Percentiles rank a stretch among this genome's conserved stretches.
Conservation (phyloP, 176 grass and related monocot genomes). For the Oryza meyeriana region DNA sequence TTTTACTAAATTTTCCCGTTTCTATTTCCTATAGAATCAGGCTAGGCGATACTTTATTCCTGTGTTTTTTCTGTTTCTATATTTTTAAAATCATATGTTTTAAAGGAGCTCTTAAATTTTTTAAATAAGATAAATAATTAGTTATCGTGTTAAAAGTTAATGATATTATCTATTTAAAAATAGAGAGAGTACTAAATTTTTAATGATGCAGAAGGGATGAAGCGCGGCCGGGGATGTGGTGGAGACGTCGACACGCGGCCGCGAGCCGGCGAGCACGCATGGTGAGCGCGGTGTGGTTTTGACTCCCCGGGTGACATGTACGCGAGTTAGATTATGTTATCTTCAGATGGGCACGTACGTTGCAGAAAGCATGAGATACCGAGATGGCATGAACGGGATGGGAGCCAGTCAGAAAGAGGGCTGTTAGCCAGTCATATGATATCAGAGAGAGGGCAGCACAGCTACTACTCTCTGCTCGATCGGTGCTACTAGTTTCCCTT, state of each 20-base stretch:
- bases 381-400: neutral
- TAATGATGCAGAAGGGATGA: neutral
- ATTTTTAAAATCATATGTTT: too few species aligned
- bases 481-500: too few species aligned
- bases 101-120: too few species aligned
- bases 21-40: too few species aligned
- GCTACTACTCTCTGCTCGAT: neutral
- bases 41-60: too few species aligned
- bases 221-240: neutral
- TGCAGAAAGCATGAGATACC: neutral
- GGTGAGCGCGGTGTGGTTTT: neutral
- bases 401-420: neutral
- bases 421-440: neutral
- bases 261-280: neutral
- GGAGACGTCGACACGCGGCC: neutral
- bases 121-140: too few species aligned
- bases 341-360: neutral
- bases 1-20: too few species aligned
- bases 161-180: too few species aligned
- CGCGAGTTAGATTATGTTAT: constrained; percentile 33
- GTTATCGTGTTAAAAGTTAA: too few species aligned
- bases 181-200: too few species aligned
- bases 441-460: neutral
- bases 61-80: too few species aligned
- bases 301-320: constrained; percentile 5